Evolutionary conservation across 805 yeast species (phyloP).

Genomic region (Candida peoriensis): DNA sequence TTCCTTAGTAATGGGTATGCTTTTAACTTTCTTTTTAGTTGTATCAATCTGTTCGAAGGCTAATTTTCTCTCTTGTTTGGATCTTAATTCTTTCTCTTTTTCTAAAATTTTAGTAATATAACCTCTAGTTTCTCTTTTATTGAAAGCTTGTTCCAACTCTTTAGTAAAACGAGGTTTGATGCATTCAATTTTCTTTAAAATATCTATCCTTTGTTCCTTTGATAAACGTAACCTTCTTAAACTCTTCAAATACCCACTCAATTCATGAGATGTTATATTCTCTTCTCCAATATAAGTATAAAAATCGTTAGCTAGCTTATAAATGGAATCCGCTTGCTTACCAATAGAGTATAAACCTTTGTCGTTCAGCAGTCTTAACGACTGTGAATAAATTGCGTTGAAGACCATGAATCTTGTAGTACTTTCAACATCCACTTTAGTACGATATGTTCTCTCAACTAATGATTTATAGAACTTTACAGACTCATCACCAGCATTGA

Average conservation of each 20-base stretch:
- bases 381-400: slow-evolving; percentile 17
- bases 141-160: slow-evolving; percentile 6
- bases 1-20: no score
- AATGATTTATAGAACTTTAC: slow-evolving; percentile 15
- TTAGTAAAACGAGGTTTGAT: slow-evolving; percentile 10
- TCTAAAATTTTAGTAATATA: slow-evolving; percentile 10
- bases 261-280: slow-evolving; percentile 13
- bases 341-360: slow-evolving; percentile 18
- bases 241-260: slow-evolving; percentile 19
- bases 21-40: no score
- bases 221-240: slow-evolving; percentile 20
- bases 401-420: slow-evolving; percentile 21
- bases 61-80: slow-evolving; percentile 16
- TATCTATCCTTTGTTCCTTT: slow-evolving; percentile 12
- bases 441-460: slow-evolving; percentile 2
- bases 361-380: slow-evolving; percentile 15
- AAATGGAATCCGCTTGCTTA: slow-evolving; percentile 13
- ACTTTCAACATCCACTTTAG: slow-evolving; percentile 9
- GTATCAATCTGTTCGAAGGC: slow-evolving; percentile 7
- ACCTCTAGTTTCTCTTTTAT: slow-evolving; percentile 4
- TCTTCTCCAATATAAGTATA: slow-evolving; percentile 3
- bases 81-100: slow-evolving; percentile 8
- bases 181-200: slow-evolving; percentile 9
- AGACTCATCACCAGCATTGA: slow-evolving; percentile 12
- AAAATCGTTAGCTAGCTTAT: slow-evolving; percentile 14